Evolutionary conservation across 2,329 filamentous ascomycete genomes (phyloP).

Genomic region (Boeremia exigua): DNA sequence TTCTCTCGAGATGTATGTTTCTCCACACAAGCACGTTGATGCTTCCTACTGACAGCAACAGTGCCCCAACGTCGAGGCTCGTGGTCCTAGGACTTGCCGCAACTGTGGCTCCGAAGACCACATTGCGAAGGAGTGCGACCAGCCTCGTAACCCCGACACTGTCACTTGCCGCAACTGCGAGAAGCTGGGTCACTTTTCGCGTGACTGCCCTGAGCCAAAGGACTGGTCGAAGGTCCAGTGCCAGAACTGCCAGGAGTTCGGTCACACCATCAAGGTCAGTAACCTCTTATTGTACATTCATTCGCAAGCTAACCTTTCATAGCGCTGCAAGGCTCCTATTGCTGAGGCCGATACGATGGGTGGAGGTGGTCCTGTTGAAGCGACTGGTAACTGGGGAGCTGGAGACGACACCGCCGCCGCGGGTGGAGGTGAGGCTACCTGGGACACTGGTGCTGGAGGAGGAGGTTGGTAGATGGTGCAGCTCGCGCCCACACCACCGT

Average conservation of each 20-base stretch:
- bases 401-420: slow-evolving; percentile 13
- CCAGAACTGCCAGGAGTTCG: slow-evolving; percentile 53
- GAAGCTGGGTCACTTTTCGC: slow-evolving; percentile 64
- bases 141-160: slow-evolving; percentile 49
- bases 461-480: slow-evolving; percentile 6
- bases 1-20: slow-evolving; percentile 43
- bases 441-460: slow-evolving; percentile 17
- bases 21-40: neutral
- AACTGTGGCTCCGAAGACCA: slow-evolving; percentile 48
- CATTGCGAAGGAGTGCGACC: slow-evolving; percentile 46
- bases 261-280: slow-evolving; percentile 41
- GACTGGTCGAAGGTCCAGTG: slow-evolving; percentile 58
- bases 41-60: slow-evolving; percentile 24
- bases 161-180: slow-evolving; percentile 67
- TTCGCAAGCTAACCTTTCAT: slow-evolving; percentile 15
- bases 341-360: slow-evolving; percentile 26
- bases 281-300: neutral
- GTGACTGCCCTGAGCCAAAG: slow-evolving; percentile 64
- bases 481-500: neutral
- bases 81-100: slow-evolving; percentile 38
- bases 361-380: slow-evolving; percentile 22
- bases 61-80: slow-evolving; percentile 40
- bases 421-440: slow-evolving; percentile 27
- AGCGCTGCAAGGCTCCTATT: slow-evolving; percentile 43
- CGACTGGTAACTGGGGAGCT: slow-evolving; percentile 19